phyloP scores from a whole-genome alignment of 306 rosid genomes.

The Castanea mollissima region DNA sequence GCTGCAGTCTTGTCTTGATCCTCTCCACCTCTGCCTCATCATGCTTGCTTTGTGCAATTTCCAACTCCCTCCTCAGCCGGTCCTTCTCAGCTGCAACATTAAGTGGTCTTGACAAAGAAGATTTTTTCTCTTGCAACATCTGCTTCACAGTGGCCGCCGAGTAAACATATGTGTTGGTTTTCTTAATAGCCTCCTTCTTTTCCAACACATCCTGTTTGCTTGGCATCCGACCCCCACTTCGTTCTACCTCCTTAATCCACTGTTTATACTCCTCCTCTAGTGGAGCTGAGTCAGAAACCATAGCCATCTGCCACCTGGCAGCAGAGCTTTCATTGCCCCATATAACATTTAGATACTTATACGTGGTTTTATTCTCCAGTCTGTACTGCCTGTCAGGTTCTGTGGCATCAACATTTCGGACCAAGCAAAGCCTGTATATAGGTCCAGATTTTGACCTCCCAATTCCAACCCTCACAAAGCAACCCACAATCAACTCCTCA shows the following conservation, averaged over 20 bases:
- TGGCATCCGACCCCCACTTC: slow-evolving; percentile 75
- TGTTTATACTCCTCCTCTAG: slow-evolving; percentile 82
- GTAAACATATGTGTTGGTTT: slow-evolving; percentile 70
- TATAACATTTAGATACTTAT: slow-evolving; percentile 76
- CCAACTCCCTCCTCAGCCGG: slow-evolving; percentile 69
- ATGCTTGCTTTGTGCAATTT: slow-evolving; percentile 58
- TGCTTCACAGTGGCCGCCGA: slow-evolving; percentile 92
- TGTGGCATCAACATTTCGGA: slow-evolving; percentile 82
- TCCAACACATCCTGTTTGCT: slow-evolving; percentile 55
- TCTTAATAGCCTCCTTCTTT: slow-evolving; percentile 66
- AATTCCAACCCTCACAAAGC: slow-evolving; percentile 96
- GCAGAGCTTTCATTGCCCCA: slow-evolving; percentile 95
- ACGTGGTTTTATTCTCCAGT: slow-evolving; percentile 71
- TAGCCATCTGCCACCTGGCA: slow-evolving; percentile 99
- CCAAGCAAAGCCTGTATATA: slow-evolving; percentile 83
- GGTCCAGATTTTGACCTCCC: slow-evolving; percentile 81
- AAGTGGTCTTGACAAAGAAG: slow-evolving; percentile 71
- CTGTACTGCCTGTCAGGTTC: slow-evolving; percentile 75
- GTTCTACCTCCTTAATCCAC: slow-evolving; percentile 88
- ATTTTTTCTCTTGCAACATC: slow-evolving; percentile 86
- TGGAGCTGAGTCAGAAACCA: slow-evolving; percentile 80
- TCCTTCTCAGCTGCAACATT: slow-evolving; percentile 97
- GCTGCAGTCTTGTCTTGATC: slow-evolving; percentile 63
- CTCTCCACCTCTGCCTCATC: slow-evolving; percentile 61
- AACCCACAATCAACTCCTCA: slow-evolving; percentile 90